Evolutionary conservation across 805 yeast genomes (phyloP), one percentile per base, ranked within the genome.

Genomic region (Ogataea minuta): DNA sequence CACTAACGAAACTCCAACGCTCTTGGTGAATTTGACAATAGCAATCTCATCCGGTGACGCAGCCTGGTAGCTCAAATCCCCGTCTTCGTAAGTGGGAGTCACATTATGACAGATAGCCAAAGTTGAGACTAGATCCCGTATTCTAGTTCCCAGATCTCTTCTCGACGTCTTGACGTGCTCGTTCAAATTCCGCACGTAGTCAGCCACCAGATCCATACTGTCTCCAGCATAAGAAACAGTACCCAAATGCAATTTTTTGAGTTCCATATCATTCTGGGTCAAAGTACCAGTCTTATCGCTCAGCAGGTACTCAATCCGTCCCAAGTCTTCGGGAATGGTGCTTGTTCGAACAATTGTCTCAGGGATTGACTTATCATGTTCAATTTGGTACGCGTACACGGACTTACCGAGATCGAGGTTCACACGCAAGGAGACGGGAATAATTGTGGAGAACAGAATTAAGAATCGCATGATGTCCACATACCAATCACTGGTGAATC

Each of bases 41-140:
- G 99, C 99, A 51, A 93, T 81, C 60, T 93, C 99, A 67, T 93
- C 99, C 0, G 99, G 99, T 0, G 97, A 90, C 0, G 98, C 97
- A 0, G 99, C 99, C 64, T 93, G 99, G 59, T 90, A 93, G 2
- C 88, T 75, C 11, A 81, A 60, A 42, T 70, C 79, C 19, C 85
- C 88, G 48, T 81, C 86, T 41, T 83, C 93, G 49, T 80, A 76
- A 0, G 95, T 80, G 1, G 99, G 99, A 0, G 99, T 95, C 20
- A 93, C 99, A 51, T 89, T 89, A 62, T 93, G 99, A 61, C 99
- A 93, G n/a, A 91, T 67, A 0, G 98, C 95, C 35, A 93, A 69
- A 1, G 96, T 85, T 0, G 79, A 62, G 1, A 89, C 77, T 46
- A 93, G 68, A 54, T 89, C 96, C 52, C 90, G 74, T 6, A 90